Conservation (phyloP, 108 stramenopile genomes). For the Skeletonema marinoi region DNA sequence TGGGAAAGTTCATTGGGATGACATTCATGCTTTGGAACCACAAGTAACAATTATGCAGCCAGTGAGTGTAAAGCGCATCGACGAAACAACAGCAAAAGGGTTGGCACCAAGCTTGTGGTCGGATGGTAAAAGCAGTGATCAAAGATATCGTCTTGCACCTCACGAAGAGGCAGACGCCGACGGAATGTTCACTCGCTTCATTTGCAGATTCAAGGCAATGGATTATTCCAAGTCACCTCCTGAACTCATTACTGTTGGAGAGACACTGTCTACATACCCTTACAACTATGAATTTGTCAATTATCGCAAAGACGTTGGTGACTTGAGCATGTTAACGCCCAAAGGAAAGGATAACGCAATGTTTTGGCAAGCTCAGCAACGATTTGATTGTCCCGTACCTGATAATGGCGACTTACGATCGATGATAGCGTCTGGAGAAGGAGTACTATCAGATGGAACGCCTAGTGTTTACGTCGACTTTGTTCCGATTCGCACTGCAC, state of each 20-base stretch:
- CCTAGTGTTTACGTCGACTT: constrained; percentile 57
- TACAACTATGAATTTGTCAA: constrained; percentile 48
- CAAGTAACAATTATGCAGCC: constrained; percentile 51
- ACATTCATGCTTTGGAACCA: constrained; percentile 28
- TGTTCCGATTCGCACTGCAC: constrained; percentile 66
- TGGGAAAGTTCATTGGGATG: constrained; percentile 48
- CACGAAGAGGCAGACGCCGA: constrained; percentile 45
- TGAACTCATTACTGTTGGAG: constrained; percentile 34
- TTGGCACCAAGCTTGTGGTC: constrained; percentile 9
- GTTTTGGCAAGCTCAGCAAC: constrained; percentile 39
- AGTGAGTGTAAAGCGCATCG: constrained; percentile 38
- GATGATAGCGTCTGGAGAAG: constrained; percentile 23
- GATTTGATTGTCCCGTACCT: constrained; percentile 34
- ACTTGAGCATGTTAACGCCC: constrained; percentile 34
- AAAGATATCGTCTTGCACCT: constrained; percentile 40
- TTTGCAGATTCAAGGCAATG: constrained; percentile 47
- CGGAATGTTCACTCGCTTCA: constrained; percentile 39
- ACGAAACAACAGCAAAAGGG: neutral
- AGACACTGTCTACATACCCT: constrained; percentile 37
- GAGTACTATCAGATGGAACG: constrained; percentile 2
- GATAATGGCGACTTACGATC: constrained; percentile 34
- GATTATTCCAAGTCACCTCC: neutral
- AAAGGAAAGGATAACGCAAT: constrained; percentile 34
- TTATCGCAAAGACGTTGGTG: constrained; percentile 30
- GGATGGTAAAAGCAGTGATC: neutral